Conservation (phyloP, 352 stramenopile genomes). For the Phytophthora citricola region DNA sequence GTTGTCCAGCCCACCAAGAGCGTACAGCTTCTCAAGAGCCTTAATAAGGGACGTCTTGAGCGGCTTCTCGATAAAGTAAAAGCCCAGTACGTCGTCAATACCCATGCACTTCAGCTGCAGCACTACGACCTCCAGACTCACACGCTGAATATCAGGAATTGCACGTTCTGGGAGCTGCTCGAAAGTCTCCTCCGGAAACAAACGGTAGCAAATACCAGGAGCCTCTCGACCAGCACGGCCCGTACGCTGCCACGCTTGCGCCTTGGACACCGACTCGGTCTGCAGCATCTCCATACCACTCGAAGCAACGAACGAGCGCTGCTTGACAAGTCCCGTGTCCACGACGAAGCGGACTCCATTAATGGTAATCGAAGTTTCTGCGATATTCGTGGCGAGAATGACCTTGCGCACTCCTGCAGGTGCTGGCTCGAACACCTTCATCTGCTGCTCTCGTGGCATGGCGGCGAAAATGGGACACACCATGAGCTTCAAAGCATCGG, state of each 20-base stretch:
- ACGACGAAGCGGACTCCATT: constrained; percentile 94
- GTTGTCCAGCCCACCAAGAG: constrained; percentile 69
- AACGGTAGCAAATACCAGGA: constrained; percentile 79
- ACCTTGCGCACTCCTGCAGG: constrained; percentile 90
- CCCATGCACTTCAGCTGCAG: constrained; percentile 89
- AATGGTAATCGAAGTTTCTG: constrained; percentile 99
- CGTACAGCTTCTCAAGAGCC: constrained; percentile 86
- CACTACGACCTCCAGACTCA: constrained; percentile 86
- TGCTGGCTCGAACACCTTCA: constrained; percentile 92
- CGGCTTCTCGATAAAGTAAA: constrained; percentile 91
- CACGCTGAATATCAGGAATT: constrained; percentile 86
- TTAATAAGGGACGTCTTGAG: constrained; percentile 78
- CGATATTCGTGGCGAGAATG: constrained; percentile 96
- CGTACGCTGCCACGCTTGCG: constrained; percentile 91
- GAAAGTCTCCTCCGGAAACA: constrained; percentile 89
- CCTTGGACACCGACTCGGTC: constrained; percentile 89
- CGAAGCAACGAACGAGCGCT: constrained; percentile 87
- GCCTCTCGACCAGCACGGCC: constrained; percentile 89
- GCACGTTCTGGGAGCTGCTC: constrained; percentile 79
- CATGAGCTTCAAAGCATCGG: constrained; percentile 74
- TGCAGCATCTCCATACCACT: constrained; percentile 91
- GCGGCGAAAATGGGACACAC: constrained; percentile 97
- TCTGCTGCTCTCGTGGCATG: constrained; percentile 95
- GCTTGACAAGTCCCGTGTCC: constrained; percentile 89
- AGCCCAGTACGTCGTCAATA: constrained; percentile 85